These are phyloP conservation scores for Sclerotinia borealis DNA, from an alignment of 2,329 filamentous ascomycete genomes.

Conservation along the genomic window DNA sequence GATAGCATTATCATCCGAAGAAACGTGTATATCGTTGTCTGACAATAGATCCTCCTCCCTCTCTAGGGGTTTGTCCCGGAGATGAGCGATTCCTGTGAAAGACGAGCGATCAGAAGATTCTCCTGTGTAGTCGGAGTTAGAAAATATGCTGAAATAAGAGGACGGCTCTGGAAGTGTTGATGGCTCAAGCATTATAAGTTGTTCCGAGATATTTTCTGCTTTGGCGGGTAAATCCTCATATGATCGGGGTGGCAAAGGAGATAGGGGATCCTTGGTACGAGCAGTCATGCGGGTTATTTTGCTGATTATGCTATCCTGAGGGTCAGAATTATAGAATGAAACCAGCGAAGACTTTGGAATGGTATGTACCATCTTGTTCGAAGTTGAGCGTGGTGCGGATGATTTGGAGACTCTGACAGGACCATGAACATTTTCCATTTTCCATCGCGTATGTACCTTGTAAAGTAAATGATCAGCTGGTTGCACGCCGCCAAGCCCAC, in stretches of 20 bases:
- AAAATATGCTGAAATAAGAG: background rate
- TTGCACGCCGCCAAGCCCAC: constrained; percentile 51
- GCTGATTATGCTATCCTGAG: background rate
- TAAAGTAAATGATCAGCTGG: constrained; percentile 61
- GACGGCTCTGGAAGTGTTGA: constrained; percentile 8
- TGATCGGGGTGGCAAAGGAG: background rate
- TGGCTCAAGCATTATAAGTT: background rate
- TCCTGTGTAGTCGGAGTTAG: background rate
- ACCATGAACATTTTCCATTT: background rate
- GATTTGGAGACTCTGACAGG: constrained; percentile 16
- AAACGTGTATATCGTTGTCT: constrained; percentile 1
- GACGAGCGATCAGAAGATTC: background rate
- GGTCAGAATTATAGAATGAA: constrained; percentile 11
- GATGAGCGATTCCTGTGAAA: background rate
- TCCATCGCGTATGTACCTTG: constrained; percentile 38
- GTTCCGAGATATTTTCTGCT: background rate
- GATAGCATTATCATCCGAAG: background rate
- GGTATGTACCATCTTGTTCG: constrained; percentile 16
- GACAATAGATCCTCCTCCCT: background rate
- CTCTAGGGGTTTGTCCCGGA: background rate
- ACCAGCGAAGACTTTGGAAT: constrained; percentile 20
- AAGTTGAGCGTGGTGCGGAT: constrained; percentile 11
- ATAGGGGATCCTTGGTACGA: background rate
- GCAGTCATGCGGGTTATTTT: constrained; percentile 11
- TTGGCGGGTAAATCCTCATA: background rate